Percentiles rank a stretch among this genome's conserved stretches.
These are phyloP conservation scores for Tuctoria greenei DNA, from an alignment of 176 grass and related monocot species.

Conservation along the genomic window DNA sequence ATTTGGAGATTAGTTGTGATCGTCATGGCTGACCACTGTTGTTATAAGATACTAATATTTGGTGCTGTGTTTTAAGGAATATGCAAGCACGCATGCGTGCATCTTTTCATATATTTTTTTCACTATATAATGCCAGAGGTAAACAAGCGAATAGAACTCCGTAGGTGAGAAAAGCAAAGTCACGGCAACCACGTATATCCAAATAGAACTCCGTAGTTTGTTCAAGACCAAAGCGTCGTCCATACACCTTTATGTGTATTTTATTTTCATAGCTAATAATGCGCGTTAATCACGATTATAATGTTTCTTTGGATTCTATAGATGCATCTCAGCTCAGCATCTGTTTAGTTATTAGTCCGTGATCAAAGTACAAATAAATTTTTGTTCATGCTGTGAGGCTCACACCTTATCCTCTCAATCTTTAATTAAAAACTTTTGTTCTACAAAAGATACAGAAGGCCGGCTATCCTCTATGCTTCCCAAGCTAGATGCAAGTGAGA, in stretches of 20 bases:
- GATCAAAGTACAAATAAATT: background rate
- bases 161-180: background rate
- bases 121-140: no score
- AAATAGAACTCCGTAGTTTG: background rate
- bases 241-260: background rate
- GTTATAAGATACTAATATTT: no score
- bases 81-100: no score
- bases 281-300: background rate
- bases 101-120: no score
- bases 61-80: no score
- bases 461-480: background rate
- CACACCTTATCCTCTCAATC: background rate
- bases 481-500: constrained; percentile 14
- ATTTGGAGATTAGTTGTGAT: no score
- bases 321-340: background rate
- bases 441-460: background rate
- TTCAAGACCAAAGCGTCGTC: background rate
- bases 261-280: background rate
- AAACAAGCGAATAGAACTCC: no score
- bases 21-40: no score
- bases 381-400: background rate
- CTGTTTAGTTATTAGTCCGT: background rate
- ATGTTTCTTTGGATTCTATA: background rate
- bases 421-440: background rate
- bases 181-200: background rate